phyloP scores from a whole-genome alignment of 768 basidiomycete genomes.

The Rhizopogon salebrosus region DNA sequence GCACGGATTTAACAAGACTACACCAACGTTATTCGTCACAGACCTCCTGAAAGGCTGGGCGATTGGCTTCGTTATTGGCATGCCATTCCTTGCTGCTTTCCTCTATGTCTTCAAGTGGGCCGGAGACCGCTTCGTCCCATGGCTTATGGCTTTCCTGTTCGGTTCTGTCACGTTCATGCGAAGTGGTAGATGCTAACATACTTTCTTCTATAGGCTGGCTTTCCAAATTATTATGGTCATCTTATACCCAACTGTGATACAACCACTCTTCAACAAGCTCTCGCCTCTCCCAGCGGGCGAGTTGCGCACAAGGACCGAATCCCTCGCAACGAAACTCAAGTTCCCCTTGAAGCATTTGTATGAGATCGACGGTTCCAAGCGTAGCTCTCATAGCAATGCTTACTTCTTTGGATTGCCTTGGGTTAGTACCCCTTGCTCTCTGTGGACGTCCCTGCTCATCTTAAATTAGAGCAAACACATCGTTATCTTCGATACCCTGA shows the following conservation, averaged over 20 bases:
- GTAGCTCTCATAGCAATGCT: conserved; percentile 94
- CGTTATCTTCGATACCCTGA: conserved; percentile 95
- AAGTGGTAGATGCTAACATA: background rate
- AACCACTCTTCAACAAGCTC: conserved; percentile 96
- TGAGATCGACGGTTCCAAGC: conserved; percentile 95
- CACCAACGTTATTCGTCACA: conserved; percentile 63
- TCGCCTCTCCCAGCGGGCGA: conserved; percentile 79
- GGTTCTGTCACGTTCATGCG: conserved; percentile 19
- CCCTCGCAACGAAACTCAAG: conserved; percentile 71
- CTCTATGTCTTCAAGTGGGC: conserved; percentile 90
- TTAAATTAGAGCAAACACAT: conserved; percentile 76
- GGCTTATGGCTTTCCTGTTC: conserved; percentile 90
- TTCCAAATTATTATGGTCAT: conserved; percentile 85
- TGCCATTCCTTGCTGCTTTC: conserved; percentile 85
- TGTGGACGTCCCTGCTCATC: background rate
- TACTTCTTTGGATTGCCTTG: conserved; percentile 98
- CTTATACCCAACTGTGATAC: conserved; percentile 81
- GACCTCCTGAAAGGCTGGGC: conserved; percentile 82
- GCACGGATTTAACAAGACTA: conserved; percentile 97
- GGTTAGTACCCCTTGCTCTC: conserved; percentile 38
- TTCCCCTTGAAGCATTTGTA: conserved; percentile 95
- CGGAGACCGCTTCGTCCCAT: conserved; percentile 87
- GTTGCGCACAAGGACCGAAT: conserved; percentile 72
- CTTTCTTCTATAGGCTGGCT: conserved; percentile 44
- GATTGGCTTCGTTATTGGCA: conserved; percentile 65